Evolutionary conservation across 2,329 filamentous ascomycete species (phyloP).

Genomic region (Claviceps quebecensis): DNA sequence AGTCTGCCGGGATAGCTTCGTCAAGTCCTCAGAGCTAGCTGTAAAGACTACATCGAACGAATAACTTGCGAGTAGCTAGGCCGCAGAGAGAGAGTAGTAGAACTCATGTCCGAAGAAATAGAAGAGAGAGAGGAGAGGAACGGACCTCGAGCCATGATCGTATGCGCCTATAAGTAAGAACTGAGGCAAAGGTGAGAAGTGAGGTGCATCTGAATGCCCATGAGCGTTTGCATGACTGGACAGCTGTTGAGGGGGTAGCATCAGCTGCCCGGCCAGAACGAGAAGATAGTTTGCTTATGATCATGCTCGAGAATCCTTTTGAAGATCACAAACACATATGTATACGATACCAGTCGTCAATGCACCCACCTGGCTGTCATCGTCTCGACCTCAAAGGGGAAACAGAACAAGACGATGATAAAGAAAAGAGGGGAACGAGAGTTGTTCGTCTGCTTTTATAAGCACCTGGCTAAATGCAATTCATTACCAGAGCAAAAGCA

Average conservation of each 20-base stretch:
- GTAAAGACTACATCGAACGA: background rate
- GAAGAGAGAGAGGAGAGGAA: background rate
- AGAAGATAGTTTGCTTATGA: background rate
- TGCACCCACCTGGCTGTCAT: background rate
- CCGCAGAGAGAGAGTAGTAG: background rate
- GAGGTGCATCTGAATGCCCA: background rate
- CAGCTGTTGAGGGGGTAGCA: background rate
- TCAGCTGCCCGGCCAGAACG: slow-evolving; percentile 1
- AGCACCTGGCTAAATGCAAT: background rate
- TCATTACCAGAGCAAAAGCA: background rate
- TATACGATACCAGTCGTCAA: background rate
- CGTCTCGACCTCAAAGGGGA: background rate
- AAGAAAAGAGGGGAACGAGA: background rate
- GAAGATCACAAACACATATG: background rate
- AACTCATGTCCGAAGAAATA: background rate
- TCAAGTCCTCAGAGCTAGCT: background rate
- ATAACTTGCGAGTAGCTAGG: background rate
- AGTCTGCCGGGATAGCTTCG: background rate
- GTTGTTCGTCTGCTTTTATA: too few species aligned
- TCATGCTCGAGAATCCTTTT: background rate
- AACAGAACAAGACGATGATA: background rate
- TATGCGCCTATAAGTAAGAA: slow-evolving; percentile 1
- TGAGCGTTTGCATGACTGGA: background rate
- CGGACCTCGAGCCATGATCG: background rate
- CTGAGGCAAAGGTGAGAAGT: background rate